Evolutionary conservation across 495 filamentous ascomycete species (phyloP), one percentile per base, ranked within the genome.

Genomic region (Mycothermus thermophilus): DNA sequence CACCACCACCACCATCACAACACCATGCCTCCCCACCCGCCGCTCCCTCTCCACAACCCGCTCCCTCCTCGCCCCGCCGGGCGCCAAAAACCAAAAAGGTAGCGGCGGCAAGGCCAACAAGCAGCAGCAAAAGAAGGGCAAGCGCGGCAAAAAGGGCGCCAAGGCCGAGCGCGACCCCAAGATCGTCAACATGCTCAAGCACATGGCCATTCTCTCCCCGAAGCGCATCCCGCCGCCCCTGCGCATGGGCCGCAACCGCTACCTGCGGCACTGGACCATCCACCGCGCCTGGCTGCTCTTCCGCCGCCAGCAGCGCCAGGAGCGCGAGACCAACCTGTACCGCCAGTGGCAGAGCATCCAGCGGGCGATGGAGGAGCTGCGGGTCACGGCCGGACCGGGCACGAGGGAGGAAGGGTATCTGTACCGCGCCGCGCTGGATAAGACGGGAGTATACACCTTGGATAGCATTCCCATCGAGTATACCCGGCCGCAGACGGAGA

Each of bases 231-330:
- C 83, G 0, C 75, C 82, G 2, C 85, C 87, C 2, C 71, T 95
- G 43, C 74, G 82, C 41, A 79, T 93, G 69, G 82, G 74, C 17
- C 83, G 87, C 43, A 80, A 79, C 63, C 80, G 90, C 35, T 71
- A 74, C 62, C 78, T 96, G 44, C 81, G 90, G 16, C 90, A 99
- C 66, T 99, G 92, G 90, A 94, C 90, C 34, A 96, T 99, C 65
- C 87, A 96, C 63, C 85, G 90, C 45, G 90, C 87, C 14, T 95
- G 84, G 80, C 64, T 80, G 40, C 57, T 93, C 27, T 75, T 74
- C 60, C 72, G 73, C 46, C 64, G 72, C 35, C 63, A 77, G 46
- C 66, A 74, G 55, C 74, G 75, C 31, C 63, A 64, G 23, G 55
- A 54, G 28, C 66, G 74, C 30, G 68, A 78, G 49, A 56, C 62